Conservation (phyloP, 2,329 filamentous ascomycete species). For the Diaporthe citri region DNA sequence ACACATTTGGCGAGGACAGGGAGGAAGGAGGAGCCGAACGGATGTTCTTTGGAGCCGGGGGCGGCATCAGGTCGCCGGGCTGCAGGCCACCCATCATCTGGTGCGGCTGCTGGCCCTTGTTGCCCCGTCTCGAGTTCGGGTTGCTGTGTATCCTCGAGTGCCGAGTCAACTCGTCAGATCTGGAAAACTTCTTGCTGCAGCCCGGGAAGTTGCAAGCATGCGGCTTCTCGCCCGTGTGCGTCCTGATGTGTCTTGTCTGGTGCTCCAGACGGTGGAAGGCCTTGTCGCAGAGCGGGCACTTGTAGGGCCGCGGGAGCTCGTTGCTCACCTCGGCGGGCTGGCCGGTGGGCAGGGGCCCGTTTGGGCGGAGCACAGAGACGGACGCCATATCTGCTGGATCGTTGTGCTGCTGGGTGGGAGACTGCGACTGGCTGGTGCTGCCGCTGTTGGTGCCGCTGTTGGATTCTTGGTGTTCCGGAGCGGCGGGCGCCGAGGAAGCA, state of each 20-base stretch:
- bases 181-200: conserved; percentile 92
- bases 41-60: conserved; percentile 82
- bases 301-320: conserved; percentile 95
- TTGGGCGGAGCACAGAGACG: conserved; percentile 70
- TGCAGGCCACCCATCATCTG: conserved; percentile 58
- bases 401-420: conserved; percentile 47
- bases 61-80: conserved; percentile 80
- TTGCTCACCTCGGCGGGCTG: conserved; percentile 69
- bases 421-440: conserved; percentile 44
- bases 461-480: conserved; percentile 40
- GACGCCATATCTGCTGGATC: conserved; percentile 62
- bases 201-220: conserved; percentile 95
- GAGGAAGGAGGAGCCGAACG: conserved; percentile 90
- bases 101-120: conserved; percentile 75
- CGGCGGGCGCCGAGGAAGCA: conserved; percentile 50
- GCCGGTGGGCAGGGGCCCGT: conserved; percentile 72
- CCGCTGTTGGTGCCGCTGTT: conserved; percentile 42
- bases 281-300: conserved; percentile 98
- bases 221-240: conserved; percentile 97
- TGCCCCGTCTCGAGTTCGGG: conserved; percentile 93
- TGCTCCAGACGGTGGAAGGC: conserved; percentile 98
- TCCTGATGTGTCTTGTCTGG: conserved; percentile 91
- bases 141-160: conserved; percentile 99
- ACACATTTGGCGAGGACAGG: conserved; percentile 93
- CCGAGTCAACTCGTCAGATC: conserved; percentile 94